These are phyloP conservation scores for Anisodus acutangulus DNA, from an alignment of 257 asterid genomes.

Conservation along the genomic window DNA sequence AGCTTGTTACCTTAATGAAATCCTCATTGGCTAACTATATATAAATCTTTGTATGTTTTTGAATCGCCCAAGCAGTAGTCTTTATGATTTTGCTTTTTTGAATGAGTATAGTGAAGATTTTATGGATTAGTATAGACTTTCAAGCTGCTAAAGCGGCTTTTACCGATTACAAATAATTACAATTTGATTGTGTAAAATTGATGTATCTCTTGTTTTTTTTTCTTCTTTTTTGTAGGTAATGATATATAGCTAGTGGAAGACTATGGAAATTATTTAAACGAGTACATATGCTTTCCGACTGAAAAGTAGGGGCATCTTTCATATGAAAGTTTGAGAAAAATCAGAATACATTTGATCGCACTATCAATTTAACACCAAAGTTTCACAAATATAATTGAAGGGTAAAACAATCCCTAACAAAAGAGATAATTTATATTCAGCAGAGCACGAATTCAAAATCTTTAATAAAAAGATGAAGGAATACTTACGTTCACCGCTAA, in stretches of 20 bases:
- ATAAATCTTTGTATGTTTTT: neutral
- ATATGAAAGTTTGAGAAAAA: slow-evolving; percentile 17
- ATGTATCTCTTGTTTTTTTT: neutral
- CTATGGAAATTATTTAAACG: slow-evolving; percentile 2
- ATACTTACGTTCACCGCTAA: neutral
- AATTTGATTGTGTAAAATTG: neutral
- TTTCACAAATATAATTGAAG: no score
- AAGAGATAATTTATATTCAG: fast-evolving
- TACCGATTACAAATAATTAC: neutral
- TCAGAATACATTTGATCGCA: neutral
- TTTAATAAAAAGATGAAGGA: neutral
- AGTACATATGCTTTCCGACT: neutral
- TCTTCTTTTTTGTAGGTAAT: neutral
- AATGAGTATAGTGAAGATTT: neutral
- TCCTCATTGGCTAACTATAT: neutral
- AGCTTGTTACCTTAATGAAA: no score
- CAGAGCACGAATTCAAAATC: fast-evolving
- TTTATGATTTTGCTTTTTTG: neutral
- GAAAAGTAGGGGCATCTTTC: neutral
- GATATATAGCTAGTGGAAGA: slow-evolving; percentile 20
- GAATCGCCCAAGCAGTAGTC: neutral
- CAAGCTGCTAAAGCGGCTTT: neutral
- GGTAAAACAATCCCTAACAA: neutral
- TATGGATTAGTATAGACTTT: neutral
- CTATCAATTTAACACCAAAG: neutral